A percentile compares a stretch with the other conserved stretches of the same genome.
phyloP scores from a whole-genome alignment of 805 yeast genomes.

The Lipomyces mesembrius region DNA sequence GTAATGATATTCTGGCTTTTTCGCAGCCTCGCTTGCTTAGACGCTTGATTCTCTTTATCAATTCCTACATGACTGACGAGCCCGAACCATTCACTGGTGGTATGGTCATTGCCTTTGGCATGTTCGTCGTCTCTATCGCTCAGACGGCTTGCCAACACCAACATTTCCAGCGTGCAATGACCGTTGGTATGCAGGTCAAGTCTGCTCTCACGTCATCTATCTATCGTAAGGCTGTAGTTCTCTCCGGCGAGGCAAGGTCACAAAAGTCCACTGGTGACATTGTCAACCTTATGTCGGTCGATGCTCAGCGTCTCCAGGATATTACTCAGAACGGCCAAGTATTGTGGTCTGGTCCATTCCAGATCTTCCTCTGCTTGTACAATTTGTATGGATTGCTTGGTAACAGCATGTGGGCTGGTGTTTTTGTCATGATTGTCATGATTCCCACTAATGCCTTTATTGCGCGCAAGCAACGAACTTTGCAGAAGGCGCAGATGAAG shows the following conservation, averaged over 20 bases:
- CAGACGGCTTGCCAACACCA: constrained; percentile 71
- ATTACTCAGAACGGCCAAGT: constrained; percentile 76
- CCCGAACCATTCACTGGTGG: constrained; percentile 63
- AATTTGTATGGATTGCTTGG: constrained; percentile 80
- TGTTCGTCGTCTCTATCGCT: constrained; percentile 65
- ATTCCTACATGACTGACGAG: constrained; percentile 49
- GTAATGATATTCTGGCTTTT: constrained; percentile 80
- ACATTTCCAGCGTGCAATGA: constrained; percentile 56
- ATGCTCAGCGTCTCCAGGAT: constrained; percentile 66
- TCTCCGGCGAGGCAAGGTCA: constrained; percentile 69
- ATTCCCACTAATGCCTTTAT: constrained; percentile 78
- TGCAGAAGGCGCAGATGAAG: constrained; percentile 86
- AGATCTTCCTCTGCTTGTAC: constrained; percentile 73
- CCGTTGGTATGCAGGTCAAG: constrained; percentile 68
- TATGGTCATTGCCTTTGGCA: constrained; percentile 60
- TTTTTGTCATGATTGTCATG: constrained; percentile 74
- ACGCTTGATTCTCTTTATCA: constrained; percentile 64
- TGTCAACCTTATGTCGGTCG: constrained; percentile 76
- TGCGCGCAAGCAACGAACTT: constrained; percentile 66
- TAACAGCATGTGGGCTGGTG: constrained; percentile 91
- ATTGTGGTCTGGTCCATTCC: constrained; percentile 94
- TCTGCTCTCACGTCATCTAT: constrained; percentile 69
- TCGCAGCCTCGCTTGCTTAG: constrained; percentile 85
- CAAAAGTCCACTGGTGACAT: constrained; percentile 76
- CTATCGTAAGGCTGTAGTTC: constrained; percentile 67